Evolutionary conservation across 2,329 filamentous ascomycete species (phyloP).

Genomic region (Penicillium hordei): DNA sequence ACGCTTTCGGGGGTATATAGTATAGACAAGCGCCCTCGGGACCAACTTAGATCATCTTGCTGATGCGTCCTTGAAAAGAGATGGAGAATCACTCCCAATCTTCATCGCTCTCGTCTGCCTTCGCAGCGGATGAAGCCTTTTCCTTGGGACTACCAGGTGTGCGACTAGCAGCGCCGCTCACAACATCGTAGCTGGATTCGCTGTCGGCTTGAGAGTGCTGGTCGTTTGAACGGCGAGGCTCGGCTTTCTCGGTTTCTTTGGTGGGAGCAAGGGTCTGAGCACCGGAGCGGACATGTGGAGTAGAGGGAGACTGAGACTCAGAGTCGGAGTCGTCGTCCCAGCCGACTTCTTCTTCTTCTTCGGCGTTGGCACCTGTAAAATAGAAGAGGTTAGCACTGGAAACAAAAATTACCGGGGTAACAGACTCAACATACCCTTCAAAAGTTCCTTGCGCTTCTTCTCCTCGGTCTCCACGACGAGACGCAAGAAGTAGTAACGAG

Average conservation of each 20-base stretch:
- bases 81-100: slow-evolving; percentile 66
- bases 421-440: slow-evolving; percentile 69
- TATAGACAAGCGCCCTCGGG: slow-evolving; percentile 6
- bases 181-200: slow-evolving; percentile 93
- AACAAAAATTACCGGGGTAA: not conserved
- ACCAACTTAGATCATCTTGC: not conserved
- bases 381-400: slow-evolving; percentile 4
- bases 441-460: slow-evolving; percentile 77
- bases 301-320: slow-evolving; percentile 46
- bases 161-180: slow-evolving; percentile 77
- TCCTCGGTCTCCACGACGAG: slow-evolving; percentile 94
- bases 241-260: slow-evolving; percentile 59
- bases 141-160: slow-evolving; percentile 67
- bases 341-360: slow-evolving; percentile 69
- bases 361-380: slow-evolving; percentile 44
- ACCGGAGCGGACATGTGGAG: slow-evolving; percentile 44
- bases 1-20: not conserved
- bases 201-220: slow-evolving; percentile 89
- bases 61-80: not conserved
- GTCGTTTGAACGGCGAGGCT: slow-evolving; percentile 74
- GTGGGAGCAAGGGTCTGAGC: slow-evolving; percentile 30
- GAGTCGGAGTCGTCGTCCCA: slow-evolving; percentile 72
- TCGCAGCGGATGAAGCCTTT: slow-evolving; percentile 38
- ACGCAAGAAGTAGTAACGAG: slow-evolving; percentile 89
- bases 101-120: slow-evolving; percentile 64